These are phyloP conservation scores for Alnus glutinosa DNA, from an alignment of 306 rosid species.

Conservation along the genomic window DNA sequence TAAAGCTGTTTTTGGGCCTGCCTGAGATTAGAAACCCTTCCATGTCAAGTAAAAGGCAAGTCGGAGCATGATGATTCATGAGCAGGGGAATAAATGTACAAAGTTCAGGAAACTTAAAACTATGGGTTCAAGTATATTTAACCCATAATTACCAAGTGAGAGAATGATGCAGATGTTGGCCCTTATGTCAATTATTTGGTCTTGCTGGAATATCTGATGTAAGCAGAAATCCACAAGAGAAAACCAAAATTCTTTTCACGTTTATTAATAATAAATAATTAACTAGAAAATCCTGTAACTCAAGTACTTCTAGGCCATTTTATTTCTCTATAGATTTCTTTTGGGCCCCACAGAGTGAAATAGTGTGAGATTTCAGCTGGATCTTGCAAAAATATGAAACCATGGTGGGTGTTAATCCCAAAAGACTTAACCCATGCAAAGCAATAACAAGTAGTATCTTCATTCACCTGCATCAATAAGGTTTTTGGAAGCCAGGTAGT, in stretches of 20 bases:
- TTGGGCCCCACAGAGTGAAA: not conserved
- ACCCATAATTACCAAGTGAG: not conserved
- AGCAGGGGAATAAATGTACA: not conserved
- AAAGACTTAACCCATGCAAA: slow-evolving; percentile 1
- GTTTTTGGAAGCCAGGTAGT: slow-evolving; percentile 80
- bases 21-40: slow-evolving; percentile 6
- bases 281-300: not conserved
- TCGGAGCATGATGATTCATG: slow-evolving; percentile 1
- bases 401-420: not conserved
- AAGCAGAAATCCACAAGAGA: not conserved
- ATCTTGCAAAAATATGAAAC: slow-evolving; percentile 3
- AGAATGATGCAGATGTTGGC: not conserved
- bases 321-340: not conserved
- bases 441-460: slow-evolving; percentile 7
- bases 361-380: not conserved
- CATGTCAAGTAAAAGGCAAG: slow-evolving; percentile 5
- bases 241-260: not conserved
- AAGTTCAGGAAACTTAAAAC: not conserved
- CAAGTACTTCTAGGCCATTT: not conserved
- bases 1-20: slow-evolving; percentile 1
- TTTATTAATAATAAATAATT: not conserved
- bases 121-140: not conserved
- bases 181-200: not conserved
- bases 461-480: slow-evolving; percentile 74
- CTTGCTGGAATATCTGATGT: not conserved